Percentiles rank a stretch among this genome's conserved stretches.
phyloP scores from a whole-genome alignment of 2,329 filamentous ascomycete genomes.

The Microdochium bolleyi region DNA sequence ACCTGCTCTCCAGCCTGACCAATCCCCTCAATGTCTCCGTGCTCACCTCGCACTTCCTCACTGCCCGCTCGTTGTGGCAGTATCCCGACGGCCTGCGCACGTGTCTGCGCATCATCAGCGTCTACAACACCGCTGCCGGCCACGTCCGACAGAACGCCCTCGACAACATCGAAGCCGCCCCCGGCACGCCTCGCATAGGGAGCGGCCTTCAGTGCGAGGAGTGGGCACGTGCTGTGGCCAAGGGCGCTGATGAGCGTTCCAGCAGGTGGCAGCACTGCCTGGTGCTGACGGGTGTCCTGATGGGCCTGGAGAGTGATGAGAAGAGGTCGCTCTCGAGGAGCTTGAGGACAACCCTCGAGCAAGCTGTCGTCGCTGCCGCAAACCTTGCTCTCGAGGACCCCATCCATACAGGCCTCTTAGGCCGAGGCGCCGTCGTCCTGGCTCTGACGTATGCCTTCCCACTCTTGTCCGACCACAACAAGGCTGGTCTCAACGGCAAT shows the following conservation, averaged over 20 bases:
- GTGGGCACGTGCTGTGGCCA: conserved; percentile 49
- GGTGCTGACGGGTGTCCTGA: conserved; percentile 69
- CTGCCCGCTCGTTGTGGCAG: conserved; percentile 64
- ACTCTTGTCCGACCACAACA: conserved; percentile 54
- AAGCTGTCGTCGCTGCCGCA: conserved; percentile 63
- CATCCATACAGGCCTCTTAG: conserved; percentile 29
- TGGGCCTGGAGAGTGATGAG: conserved; percentile 64
- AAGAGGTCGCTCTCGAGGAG: conserved; percentile 53
- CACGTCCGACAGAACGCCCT: conserved; percentile 42
- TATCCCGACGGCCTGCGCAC: conserved; percentile 52
- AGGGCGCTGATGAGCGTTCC: conserved; percentile 49
- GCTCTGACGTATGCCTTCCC: conserved; percentile 73
- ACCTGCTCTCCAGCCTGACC: conserved; percentile 60
- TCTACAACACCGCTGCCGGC: conserved; percentile 61
- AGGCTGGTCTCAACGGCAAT: conserved; percentile 56
- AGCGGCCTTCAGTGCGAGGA: conserved; percentile 38
- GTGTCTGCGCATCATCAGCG: conserved; percentile 58
- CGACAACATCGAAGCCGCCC: conserved; percentile 23
- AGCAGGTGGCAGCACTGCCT: conserved; percentile 76
- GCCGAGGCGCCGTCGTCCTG: conserved; percentile 51
- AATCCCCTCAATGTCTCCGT: conserved; percentile 70
- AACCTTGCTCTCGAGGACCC: conserved; percentile 62
- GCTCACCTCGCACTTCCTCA: conserved; percentile 64
- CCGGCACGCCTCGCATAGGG: conserved; percentile 21
- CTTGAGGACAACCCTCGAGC: conserved; percentile 61